These are phyloP conservation scores for Physcomitrium patens DNA, from an alignment of 225 moss, liverwort and hornwort genomes.

Conservation along the genomic window DNA sequence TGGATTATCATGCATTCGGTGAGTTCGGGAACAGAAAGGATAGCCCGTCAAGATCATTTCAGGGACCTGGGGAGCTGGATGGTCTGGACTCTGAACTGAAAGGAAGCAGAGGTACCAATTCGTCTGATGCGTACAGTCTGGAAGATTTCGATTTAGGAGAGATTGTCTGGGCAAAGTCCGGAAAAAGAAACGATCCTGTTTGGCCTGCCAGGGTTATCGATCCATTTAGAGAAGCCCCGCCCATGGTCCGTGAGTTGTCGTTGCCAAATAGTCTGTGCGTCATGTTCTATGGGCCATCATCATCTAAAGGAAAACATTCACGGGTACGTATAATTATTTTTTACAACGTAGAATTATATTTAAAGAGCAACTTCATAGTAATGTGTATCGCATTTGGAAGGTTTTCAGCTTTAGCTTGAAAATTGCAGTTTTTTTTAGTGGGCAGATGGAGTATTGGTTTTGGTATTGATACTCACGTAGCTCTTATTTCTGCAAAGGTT, in stretches of 20 bases:
- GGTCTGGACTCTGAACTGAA: slow-evolving; percentile 68
- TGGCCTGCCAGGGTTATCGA: slow-evolving; percentile 99
- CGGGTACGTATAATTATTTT: slow-evolving; percentile 63
- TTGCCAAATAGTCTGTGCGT: slow-evolving; percentile 89
- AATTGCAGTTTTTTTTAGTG: neutral
- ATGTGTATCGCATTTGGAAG: too few species aligned
- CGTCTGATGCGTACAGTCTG: slow-evolving; percentile 65
- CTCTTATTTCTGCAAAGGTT: neutral
- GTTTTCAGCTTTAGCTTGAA: neutral
- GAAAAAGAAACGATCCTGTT: slow-evolving; percentile 97
- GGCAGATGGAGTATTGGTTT: neutral
- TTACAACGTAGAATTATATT: slow-evolving; percentile 19
- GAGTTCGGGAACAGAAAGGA: slow-evolving; percentile 46
- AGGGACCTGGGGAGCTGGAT: slow-evolving; percentile 62
- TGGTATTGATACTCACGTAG: slow-evolving; percentile 13
- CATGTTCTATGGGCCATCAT: slow-evolving; percentile 98
- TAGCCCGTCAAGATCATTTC: slow-evolving; percentile 51
- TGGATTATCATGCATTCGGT: slow-evolving; percentile 40
- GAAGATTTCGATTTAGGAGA: slow-evolving; percentile 92
- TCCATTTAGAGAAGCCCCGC: slow-evolving; percentile 91
- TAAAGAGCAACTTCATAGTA: neutral
- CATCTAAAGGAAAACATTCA: slow-evolving; percentile 85
- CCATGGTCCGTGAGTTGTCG: slow-evolving; percentile 80
- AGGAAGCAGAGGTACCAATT: slow-evolving; percentile 49
- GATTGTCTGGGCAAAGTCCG: slow-evolving; percentile 99